Base-by-base conservation (phyloP, 345 rosid genomes). In the Euphorbia pulcherrima region DNA sequence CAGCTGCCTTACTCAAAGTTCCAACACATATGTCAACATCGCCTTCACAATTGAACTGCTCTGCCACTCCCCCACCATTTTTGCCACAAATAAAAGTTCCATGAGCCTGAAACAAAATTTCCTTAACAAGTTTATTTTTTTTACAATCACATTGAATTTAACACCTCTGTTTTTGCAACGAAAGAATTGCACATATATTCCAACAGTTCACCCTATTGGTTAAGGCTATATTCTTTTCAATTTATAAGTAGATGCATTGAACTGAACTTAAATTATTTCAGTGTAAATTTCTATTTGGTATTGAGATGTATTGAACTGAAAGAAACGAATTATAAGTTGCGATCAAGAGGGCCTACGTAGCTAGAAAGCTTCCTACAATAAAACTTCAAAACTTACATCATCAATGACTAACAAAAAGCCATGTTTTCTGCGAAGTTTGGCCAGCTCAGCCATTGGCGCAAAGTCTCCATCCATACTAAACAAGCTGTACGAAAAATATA, bases 391-490 rank as follows among this genome's bases (percentile, higher is more conserved):
- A 73, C 96, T 85, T 77, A 93, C 99, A 69, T 93, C 99, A 80
- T 93, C 98, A 59, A 90, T 85, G 74, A 86, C 92, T 69, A 90
- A 80, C 72, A 93, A 59, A 80, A 89, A 91, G 13, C 87, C 87
- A 84, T 90, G 89, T 71, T 74, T 85, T 82, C 75, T 78, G 28
- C 92, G 85, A 68, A 93, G 97, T 75, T 81, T 69, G 41, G 74
- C 86, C 64, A 93, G 94, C 78, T 90, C 90, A 59, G 65, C 67
- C 87, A 90, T 83, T 23, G 97, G 98, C 74, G 97, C 98, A 85
- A 93, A 93, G 82, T 93, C 98, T 69, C 97, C 98, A 68, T 93
- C 98, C 98, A 93, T 93, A 70, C 98, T 93, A 79, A 93, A 93
- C 84, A 93, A 86, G 77, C 98, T 90, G 81, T 35, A 51, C 24